A percentile compares a stretch with the other conserved stretches of the same genome.
Conservation (phyloP, 345 rosid genomes). For the Kandelia obovata region DNA sequence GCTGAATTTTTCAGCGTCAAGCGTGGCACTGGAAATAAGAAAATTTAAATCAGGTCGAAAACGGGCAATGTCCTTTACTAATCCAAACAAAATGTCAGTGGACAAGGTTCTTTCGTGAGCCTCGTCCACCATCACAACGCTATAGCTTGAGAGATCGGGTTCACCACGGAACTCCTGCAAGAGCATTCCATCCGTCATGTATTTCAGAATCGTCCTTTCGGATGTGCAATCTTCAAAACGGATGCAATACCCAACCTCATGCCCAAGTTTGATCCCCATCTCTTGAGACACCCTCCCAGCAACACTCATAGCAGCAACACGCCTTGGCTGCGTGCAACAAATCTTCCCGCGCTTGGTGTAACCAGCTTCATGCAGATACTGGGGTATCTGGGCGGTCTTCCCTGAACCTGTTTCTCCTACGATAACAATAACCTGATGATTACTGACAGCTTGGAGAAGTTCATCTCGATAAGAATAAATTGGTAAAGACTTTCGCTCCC, state of each 20-base stretch:
- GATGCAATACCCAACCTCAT: slow-evolving; percentile 82
- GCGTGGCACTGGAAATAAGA: slow-evolving; percentile 89
- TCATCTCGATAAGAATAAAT: slow-evolving; percentile 78
- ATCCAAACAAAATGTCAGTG: slow-evolving; percentile 77
- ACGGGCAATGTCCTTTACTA: slow-evolving; percentile 63
- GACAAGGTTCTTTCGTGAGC: slow-evolving; percentile 91
- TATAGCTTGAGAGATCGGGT: slow-evolving; percentile 70
- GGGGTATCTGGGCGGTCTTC: slow-evolving; percentile 79
- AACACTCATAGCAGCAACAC: slow-evolving; percentile 29
- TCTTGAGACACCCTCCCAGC: slow-evolving; percentile 87
- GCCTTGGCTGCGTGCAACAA: slow-evolving; percentile 85
- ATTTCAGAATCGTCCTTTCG: slow-evolving; percentile 70
- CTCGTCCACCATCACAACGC: slow-evolving; percentile 81
- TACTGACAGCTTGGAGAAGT: slow-evolving; percentile 65
- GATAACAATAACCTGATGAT: slow-evolving; percentile 69
- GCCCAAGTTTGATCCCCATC: slow-evolving; percentile 93
- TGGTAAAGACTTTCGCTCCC: slow-evolving; percentile 76
- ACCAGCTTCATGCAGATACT: slow-evolving; percentile 56
- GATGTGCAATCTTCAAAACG: slow-evolving; percentile 91
- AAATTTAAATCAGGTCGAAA: slow-evolving; percentile 81
- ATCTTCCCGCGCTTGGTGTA: slow-evolving; percentile 79
- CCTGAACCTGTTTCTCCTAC: slow-evolving; percentile 95
- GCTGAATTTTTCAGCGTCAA: slow-evolving; percentile 83
- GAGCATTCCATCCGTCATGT: slow-evolving; percentile 87
- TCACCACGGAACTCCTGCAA: slow-evolving; percentile 72